phyloP scores from a whole-genome alignment of 1,139 yeast species.

The Pichia sp. region DNA sequence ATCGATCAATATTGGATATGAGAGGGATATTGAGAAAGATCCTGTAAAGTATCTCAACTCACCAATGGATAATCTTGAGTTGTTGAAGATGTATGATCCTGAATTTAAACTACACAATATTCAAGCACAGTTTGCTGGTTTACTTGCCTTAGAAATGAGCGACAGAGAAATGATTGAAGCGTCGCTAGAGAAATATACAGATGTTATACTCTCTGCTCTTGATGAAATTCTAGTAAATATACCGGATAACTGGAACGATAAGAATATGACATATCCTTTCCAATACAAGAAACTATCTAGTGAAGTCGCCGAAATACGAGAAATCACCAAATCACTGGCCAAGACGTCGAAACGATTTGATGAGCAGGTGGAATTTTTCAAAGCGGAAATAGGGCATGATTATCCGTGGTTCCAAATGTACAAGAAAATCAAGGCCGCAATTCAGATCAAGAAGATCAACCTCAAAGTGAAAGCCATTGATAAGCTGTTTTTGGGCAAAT shows the following conservation, averaged over 20 bases:
- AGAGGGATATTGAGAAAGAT: conserved; percentile 27
- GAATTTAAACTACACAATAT: conserved; percentile 47
- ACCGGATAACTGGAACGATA: conserved; percentile 31
- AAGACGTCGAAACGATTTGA: conserved; percentile 19
- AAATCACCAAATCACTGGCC: conserved; percentile 4
- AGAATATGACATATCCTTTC: conserved; percentile 12
- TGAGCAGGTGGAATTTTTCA: conserved; percentile 30
- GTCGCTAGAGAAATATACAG: conserved; percentile 33
- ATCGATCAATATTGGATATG: conserved; percentile 36
- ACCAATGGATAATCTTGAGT: conserved; percentile 48
- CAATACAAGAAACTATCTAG: conserved; percentile 5
- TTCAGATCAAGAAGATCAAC: conserved; percentile 50
- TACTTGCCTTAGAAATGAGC: conserved; percentile 44
- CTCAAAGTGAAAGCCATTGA: conserved; percentile 48
- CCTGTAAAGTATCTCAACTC: conserved; percentile 54
- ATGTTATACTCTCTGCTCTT: conserved; percentile 23
- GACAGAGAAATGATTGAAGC: conserved; percentile 48
- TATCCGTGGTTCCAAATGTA: conserved; percentile 64
- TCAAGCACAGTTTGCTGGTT: conserved; percentile 52
- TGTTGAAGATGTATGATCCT: conserved; percentile 53
- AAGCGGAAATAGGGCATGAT: conserved; percentile 45
- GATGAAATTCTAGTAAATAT: conserved; percentile 25
- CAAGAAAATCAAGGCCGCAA: conserved; percentile 50
- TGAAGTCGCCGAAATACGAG: conserved; percentile 5
- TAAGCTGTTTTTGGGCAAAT: conserved; percentile 27